phyloP scores from a whole-genome alignment of 1,139 yeast genomes.

The Casaregolazyma lundiana region DNA sequence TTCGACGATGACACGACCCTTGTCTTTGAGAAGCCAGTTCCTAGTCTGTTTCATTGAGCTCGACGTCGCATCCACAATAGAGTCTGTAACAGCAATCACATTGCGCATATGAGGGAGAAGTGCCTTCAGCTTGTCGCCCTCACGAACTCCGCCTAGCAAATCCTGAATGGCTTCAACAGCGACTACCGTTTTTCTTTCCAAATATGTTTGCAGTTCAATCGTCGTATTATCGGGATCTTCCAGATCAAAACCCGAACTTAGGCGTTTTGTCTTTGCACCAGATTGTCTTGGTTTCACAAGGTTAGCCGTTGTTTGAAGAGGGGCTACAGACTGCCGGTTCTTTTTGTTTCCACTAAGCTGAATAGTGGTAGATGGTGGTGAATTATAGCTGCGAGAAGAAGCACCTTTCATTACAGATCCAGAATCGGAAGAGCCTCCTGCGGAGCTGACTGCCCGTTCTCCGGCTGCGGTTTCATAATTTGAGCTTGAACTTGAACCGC shows the following conservation, averaged over 20 bases:
- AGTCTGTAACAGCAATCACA: constrained; percentile 70
- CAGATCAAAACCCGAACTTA: constrained; percentile 54
- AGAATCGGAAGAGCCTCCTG: not conserved
- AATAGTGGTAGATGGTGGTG: not conserved
- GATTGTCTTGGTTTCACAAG: not conserved
- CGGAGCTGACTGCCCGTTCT: not conserved
- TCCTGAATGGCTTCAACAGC: constrained; percentile 88
- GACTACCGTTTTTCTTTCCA: constrained; percentile 91
- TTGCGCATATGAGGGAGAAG: constrained; percentile 68
- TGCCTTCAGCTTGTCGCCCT: constrained; percentile 67
- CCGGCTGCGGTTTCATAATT: not conserved
- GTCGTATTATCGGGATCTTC: constrained; percentile 82
- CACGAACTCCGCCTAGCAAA: constrained; percentile 46
- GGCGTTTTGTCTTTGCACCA: constrained; percentile 1
- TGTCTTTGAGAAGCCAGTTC: constrained; percentile 70
- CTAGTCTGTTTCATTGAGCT: constrained; percentile 86
- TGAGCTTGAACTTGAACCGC: not conserved
- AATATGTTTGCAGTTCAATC: constrained; percentile 73
- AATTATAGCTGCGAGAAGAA: not conserved
- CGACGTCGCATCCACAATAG: constrained; percentile 88
- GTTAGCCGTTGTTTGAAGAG: not conserved
- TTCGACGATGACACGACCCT: constrained; percentile 86
- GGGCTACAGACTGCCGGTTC: not conserved
- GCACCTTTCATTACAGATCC: not conserved
- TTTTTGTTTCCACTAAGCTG: not conserved